Conservation (phyloP, 2,329 filamentous ascomycete species). For the Epichloe amarillans region DNA sequence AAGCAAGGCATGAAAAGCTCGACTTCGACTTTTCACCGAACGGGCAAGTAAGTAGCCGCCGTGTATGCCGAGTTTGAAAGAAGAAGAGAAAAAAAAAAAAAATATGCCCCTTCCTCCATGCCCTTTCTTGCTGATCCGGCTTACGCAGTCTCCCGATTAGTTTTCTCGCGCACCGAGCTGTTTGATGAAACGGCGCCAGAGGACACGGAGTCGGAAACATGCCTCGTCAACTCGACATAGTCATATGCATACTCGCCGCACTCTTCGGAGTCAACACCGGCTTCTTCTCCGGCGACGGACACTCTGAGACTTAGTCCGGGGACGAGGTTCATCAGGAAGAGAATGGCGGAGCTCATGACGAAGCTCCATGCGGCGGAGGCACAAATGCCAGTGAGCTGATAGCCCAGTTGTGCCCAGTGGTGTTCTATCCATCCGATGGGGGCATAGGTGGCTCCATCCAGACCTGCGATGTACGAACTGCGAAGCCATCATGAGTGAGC, state of each 20-base stretch:
- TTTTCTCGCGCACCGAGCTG: conserved; percentile 19
- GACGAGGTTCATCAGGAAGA: conserved; percentile 57
- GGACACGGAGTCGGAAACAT: conserved; percentile 36
- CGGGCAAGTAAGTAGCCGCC: no score
- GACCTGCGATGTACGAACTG: conserved; percentile 56
- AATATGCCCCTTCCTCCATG: background rate
- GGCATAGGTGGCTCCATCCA: conserved; percentile 51
- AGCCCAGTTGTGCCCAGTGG: conserved; percentile 57
- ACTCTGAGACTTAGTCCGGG: conserved; percentile 59
- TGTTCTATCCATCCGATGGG: conserved; percentile 58
- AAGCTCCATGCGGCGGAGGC: conserved; percentile 55
- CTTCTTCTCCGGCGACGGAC: conserved; percentile 51
- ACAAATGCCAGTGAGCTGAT: conserved; percentile 56
- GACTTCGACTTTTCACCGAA: no score
- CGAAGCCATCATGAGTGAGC: background rate
- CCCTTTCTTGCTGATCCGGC: background rate
- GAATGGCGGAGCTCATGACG: conserved; percentile 52
- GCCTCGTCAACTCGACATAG: conserved; percentile 58
- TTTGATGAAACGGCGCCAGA: conserved; percentile 10
- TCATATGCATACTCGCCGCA: conserved; percentile 76
- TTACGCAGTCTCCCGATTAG: conserved; percentile 1
- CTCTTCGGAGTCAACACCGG: conserved; percentile 60
- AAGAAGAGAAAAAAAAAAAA: background rate
- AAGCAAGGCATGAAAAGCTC: no score
- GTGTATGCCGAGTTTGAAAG: no score